Conservation (phyloP, 345 rosid species). For the Syzygium aromaticum region DNA sequence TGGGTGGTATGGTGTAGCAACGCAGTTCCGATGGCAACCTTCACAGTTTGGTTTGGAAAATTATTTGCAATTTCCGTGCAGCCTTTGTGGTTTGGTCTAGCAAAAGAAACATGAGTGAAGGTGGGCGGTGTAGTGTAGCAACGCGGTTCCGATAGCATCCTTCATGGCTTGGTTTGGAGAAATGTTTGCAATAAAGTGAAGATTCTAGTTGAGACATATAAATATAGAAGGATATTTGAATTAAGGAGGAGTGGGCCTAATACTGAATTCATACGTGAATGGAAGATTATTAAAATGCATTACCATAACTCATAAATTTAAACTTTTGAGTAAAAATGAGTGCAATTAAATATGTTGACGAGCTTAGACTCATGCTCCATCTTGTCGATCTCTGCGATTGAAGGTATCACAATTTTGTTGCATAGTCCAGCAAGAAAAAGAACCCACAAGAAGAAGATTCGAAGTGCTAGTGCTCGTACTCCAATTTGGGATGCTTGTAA, state of each 20-base stretch:
- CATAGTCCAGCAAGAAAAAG: not conserved
- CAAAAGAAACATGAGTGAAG: not conserved
- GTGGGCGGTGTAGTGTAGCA: not conserved
- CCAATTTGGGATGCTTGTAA: not conserved
- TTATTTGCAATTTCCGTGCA: not conserved
- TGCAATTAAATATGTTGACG: not conserved
- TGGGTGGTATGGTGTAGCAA: too few species aligned
- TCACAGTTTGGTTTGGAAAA: too few species aligned
- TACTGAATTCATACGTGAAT: not conserved
- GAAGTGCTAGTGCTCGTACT: not conserved
- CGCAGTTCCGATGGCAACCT: too few species aligned
- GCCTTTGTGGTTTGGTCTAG: not conserved
- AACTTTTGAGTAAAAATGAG: not conserved
- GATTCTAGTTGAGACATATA: not conserved
- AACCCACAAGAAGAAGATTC: not conserved
- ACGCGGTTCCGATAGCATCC: not conserved
- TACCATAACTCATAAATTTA: not conserved
- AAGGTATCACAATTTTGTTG: rapidly evolving
- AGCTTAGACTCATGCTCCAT: rapidly evolving
- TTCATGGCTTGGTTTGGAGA: not conserved
- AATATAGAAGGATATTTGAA: not conserved
- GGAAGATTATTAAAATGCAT: not conserved
- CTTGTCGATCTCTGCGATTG: rapidly evolving
- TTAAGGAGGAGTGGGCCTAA: not conserved
- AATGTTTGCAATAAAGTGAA: not conserved